These are phyloP conservation scores for Cucurbita argyrosperma DNA, from an alignment of 306 rosid species.

Conservation along the genomic window DNA sequence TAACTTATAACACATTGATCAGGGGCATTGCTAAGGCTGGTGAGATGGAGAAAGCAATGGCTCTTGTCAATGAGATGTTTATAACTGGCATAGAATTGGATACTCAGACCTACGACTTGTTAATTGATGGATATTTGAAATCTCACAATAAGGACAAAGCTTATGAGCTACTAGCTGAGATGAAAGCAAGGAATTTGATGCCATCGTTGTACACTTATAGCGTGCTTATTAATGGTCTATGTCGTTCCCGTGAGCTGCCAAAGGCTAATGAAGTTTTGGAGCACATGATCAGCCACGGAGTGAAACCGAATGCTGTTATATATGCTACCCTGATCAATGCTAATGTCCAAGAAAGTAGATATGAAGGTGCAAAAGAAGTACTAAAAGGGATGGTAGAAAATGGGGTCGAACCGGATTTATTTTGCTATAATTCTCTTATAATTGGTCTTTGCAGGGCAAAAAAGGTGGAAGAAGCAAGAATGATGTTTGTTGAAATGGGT, in stretches of 20 bases:
- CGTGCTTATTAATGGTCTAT: conserved; percentile 22
- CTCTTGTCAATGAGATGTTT: conserved; percentile 22
- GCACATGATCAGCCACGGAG: conserved; percentile 14
- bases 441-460: conserved; percentile 22
- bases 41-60: conserved; percentile 23
- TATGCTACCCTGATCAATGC: conserved; percentile 20
- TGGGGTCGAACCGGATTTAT: conserved; percentile 23
- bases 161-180: conserved; percentile 16
- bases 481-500: conserved; percentile 21
- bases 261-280: conserved; percentile 14
- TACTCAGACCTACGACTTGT: conserved; percentile 9
- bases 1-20: conserved; percentile 15
- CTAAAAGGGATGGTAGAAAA: conserved; percentile 17
- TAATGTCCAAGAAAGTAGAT: conserved; percentile 13
- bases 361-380: conserved; percentile 19
- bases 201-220: conserved; percentile 20
- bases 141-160: conserved; percentile 10
- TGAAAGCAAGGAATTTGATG: conserved; percentile 21
- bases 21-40: conserved; percentile 26
- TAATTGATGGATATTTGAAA: conserved; percentile 30
- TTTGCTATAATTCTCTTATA: conserved; percentile 31
- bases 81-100: conserved; percentile 14
- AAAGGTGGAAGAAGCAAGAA: conserved; percentile 17
- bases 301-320: conserved; percentile 21
- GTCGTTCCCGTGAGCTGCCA: conserved; percentile 12